Conservation (phyloP, 306 rosid genomes). For the Corylus americana region DNA sequence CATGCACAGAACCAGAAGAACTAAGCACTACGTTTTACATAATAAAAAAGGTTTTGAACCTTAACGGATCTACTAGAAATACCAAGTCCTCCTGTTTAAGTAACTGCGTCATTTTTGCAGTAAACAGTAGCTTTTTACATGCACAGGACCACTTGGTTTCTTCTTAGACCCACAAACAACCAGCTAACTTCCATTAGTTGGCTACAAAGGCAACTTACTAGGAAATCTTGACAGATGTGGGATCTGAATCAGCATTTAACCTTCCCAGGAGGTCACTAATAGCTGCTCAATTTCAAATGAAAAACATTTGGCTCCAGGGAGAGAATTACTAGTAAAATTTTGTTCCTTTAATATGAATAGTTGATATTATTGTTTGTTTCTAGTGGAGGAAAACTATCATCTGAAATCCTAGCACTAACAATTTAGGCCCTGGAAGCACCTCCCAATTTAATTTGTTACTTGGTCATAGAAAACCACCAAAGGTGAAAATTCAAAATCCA, state of each 20-base stretch:
- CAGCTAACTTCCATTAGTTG: not conserved
- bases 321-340: not conserved
- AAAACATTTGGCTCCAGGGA: not conserved
- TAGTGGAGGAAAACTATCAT: slow-evolving; percentile 1
- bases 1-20: not conserved
- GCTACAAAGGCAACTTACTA: not conserved
- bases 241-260: not conserved
- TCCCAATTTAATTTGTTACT: not conserved
- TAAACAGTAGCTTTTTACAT: not conserved
- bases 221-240: not conserved
- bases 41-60: not conserved
- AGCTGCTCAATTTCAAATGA: not conserved
- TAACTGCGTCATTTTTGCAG: not conserved
- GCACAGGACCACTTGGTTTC: not conserved
- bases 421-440: not conserved
- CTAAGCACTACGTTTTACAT: not conserved
- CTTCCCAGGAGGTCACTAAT: not conserved
- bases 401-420: not conserved
- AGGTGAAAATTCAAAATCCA: slow-evolving; percentile 11
- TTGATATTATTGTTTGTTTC: slow-evolving; percentile 4
- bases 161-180: not conserved
- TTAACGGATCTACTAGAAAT: not conserved
- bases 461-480: not conserved
- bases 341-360: not conserved
- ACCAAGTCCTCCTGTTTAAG: not conserved